Evolutionary conservation across 2,329 filamentous ascomycete genomes (phyloP), one percentile per base, ranked within the genome.

Genomic region (Fusarium burgessii): DNA sequence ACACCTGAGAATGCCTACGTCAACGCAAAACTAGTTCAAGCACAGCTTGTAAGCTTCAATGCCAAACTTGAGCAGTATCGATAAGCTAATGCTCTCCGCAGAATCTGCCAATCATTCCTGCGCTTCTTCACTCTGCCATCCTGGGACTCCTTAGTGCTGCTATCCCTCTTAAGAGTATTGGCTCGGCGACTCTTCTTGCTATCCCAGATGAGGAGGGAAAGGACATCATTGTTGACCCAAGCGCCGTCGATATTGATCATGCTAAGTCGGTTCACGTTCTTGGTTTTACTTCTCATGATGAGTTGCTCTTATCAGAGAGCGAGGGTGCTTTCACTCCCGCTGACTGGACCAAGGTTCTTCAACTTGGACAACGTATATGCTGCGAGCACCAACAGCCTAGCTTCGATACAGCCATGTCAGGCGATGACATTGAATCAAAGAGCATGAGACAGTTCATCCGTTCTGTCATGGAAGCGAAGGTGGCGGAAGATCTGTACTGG

Each of bases 191-290:
- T 2, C 82, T 92, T 23, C 81, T 94, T 66, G 90, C 90, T 25
- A 84, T 94, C 35, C 79, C 84, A 23, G 75, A 80, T 47, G 76
- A 83, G 66, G 77, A 81, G 60, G 77, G 80, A 33, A 81, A 80
- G 51, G 79, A 80, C 50, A 81, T 90, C 35, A 79, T 89, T 33
- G 80, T 84, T 32, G 87, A 91, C 58, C 94, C 94, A 10, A 89
- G 88, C 7, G 84, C 89, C 9, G 84, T 87, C 25, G 86, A 92
- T 66, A 85, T 91, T 47, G 85, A 89, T 70, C 82, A 83, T 47
- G 91, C 92, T 14, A 85, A 83, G 59, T 97, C 94, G 8, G 82
- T 93, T 25, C 95, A 98, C 78, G 93, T 92, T n/a, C 86, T 98
- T 62, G 92, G 90, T 9, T 97, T 96, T 78, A 91, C 91, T n/a